Evolutionary conservation across 257 asterid genomes (phyloP), one percentile per base, ranked within the genome.

Genomic region (Verbascum thapsus): DNA sequence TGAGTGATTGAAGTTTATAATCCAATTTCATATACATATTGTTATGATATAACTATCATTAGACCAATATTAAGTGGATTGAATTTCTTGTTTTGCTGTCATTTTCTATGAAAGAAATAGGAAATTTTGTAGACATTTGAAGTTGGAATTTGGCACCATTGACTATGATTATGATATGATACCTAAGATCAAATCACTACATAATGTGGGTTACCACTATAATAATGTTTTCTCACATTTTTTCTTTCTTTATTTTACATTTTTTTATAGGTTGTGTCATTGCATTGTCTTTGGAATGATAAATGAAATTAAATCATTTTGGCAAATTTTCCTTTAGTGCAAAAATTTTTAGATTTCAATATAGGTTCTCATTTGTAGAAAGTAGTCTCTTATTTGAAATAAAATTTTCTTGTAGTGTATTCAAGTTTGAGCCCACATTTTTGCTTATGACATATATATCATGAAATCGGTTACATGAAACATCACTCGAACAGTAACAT

Each of bases 221-320:
- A 26, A 17, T 3, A 8, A 58, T 39, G 35, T 12, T 18, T 39
- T 58, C 10, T 19, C 63, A 39, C 37, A n/a, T 60, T 60, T 23
- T 43, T 60, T 22, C 4, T 23, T 42, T 0, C 16, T n/a, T n/a
- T n/a, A n/a, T n/a, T n/a, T n/a, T n/a, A 26, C 5, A 26, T 5
- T 1, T 26, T 26, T 1, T 26, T 26, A 3, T 9, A 8, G 13
- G 55, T 61, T 61, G 66, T 38, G 55, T 41, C 41, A 26, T 42
- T 59, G 65, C 53, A 42, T 45, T 44, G 47, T 56, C 67, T 45
- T 30, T 62, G 19, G 58, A 47, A 48, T 62, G 58, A 10, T 44
- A 7, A 10, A 0, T 45, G 67, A 16, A 62, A 30, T 40, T 30
- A 11, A 52, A 10, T 5, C 54, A 12, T 49, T n/a, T 49, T 49